Evolutionary conservation across 1,139 yeast genomes (phyloP), one percentile per base, ranked within the genome.

Genomic region (Spathaspora jeffriesii): DNA sequence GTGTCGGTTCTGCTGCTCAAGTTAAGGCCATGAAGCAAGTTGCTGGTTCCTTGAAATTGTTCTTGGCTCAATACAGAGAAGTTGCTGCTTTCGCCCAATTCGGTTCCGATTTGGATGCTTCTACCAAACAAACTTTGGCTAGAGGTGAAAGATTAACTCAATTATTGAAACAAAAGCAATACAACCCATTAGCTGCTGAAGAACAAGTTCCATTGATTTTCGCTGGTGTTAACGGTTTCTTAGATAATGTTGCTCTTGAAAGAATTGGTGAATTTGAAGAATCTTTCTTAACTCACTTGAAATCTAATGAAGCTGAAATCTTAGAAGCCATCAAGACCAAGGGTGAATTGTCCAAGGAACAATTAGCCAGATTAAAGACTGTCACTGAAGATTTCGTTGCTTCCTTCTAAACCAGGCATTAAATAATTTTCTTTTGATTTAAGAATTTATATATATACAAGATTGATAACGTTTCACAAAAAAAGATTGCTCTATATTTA

Each of bases 121-220:
- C 98, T 53, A 95, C 99, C 79, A 93, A 93, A 85, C 97, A 91
- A 82, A 95, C 99, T 70, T 87, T 95, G 77, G 81, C 82, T 68
- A 93, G 99, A 88, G 99, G 99, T 91, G 99, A 95, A 86, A 95
- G 99, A 85, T 88, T 95, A 73, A 93, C 99, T 67, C 99, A 92
- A 83, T 81, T 95, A 76, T 87, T 95, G 77, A 92, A 92, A 81
- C 99, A 95, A 84, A 89, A 85, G 79, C 99, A 95, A 84, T 88
- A 86, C 84, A 70, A 87, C 67, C 99, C 99, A 73, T 79, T 92
- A 73, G 86, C 97, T 72, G 96, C 98, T 68, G 97, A 93, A 80
- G 97, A 92, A 81, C 97, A 91, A 83, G 99, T 95, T 58, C 99
- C 99, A 73, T 82, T 91, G 71, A 92, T 95, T 73, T 95, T 76